Evolutionary conservation across 2,329 filamentous ascomycete genomes (phyloP).

Genomic region (Monosporascus cannonballus): DNA sequence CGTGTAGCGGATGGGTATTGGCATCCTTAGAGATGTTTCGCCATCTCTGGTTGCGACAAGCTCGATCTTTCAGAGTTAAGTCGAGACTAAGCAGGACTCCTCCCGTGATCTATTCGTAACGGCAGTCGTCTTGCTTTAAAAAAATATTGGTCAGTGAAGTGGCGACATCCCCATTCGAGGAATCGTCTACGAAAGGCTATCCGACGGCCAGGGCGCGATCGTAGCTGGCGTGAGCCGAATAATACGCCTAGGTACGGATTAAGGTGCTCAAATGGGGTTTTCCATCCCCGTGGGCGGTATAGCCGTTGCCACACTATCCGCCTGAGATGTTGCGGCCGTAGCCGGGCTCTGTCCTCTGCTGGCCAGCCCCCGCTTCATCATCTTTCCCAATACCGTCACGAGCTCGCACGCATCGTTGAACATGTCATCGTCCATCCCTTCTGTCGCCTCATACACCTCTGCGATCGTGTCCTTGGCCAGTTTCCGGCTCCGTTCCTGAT

Average conservation of each 20-base stretch:
- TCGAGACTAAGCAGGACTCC: too few species aligned
- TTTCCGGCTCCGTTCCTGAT: slow-evolving; percentile 66
- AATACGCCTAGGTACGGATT: background rate
- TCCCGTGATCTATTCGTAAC: too few species aligned
- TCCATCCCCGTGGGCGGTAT: slow-evolving; percentile 17
- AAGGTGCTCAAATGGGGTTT: slow-evolving; percentile 12
- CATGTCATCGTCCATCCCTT: slow-evolving; percentile 92
- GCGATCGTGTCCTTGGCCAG: slow-evolving; percentile 78
- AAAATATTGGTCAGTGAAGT: too few species aligned
- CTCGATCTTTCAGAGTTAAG: too few species aligned
- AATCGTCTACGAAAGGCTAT: background rate
- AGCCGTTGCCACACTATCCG: slow-evolving; percentile 11
- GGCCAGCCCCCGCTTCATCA: slow-evolving; percentile 71
- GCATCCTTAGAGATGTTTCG: too few species aligned
- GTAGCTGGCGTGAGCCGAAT: background rate
- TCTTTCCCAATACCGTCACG: slow-evolving; percentile 77
- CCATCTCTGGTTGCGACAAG: too few species aligned
- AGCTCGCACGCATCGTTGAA: slow-evolving; percentile 88
- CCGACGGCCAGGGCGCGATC: background rate
- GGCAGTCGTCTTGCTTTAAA: too few species aligned
- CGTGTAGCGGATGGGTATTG: too few species aligned
- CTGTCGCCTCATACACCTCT: slow-evolving; percentile 84
- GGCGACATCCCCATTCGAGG: too few species aligned
- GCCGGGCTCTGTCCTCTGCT: slow-evolving; percentile 10
- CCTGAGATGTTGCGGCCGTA: slow-evolving; percentile 11